These are phyloP conservation scores for Nannochloropsis salina DNA, from an alignment of 108 stramenopile species.

Conservation along the genomic window DNA sequence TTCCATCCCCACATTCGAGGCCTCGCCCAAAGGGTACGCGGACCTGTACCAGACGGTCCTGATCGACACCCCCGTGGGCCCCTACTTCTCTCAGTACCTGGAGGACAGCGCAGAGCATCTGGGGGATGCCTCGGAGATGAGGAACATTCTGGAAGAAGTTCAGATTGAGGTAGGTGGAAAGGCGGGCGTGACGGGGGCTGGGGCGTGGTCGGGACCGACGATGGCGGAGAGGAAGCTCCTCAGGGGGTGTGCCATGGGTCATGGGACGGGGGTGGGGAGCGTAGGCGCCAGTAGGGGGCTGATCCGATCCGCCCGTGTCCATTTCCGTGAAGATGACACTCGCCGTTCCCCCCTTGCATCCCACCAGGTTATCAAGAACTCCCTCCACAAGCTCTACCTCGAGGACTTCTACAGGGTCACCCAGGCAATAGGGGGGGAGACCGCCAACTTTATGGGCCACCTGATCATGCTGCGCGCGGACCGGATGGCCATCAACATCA, in stretches of 20 bases:
- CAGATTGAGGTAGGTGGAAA: constrained; percentile 68
- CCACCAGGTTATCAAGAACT: constrained; percentile 83
- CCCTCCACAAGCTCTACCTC: constrained; percentile 92
- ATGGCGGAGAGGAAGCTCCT: neutral
- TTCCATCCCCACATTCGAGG: constrained; percentile 91
- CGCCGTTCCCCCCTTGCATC: neutral
- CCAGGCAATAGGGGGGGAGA: constrained; percentile 79
- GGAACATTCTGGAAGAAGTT: constrained; percentile 90
- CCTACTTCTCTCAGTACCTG: constrained; percentile 43
- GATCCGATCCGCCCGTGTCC: too few species aligned
- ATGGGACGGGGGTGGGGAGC: too few species aligned
- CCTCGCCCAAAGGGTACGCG: constrained; percentile 80
- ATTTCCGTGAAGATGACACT: too few species aligned
- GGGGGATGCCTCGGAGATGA: constrained; percentile 52
- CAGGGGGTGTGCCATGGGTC: too few species aligned
- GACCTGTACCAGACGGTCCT: constrained; percentile 97
- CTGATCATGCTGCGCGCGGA: constrained; percentile 90
- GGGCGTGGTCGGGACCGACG: neutral
- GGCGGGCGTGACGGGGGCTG: neutral
- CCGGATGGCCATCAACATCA: constrained; percentile 95
- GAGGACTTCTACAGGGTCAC: constrained; percentile 88
- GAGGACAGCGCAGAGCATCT: constrained; percentile 38
- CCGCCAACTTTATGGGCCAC: constrained; percentile 86
- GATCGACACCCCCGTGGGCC: constrained; percentile 95
- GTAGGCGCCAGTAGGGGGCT: too few species aligned